These are phyloP conservation scores for Zygosaccharomyces sapae DNA, from an alignment of 1,139 yeast genomes.

Conservation along the genomic window DNA sequence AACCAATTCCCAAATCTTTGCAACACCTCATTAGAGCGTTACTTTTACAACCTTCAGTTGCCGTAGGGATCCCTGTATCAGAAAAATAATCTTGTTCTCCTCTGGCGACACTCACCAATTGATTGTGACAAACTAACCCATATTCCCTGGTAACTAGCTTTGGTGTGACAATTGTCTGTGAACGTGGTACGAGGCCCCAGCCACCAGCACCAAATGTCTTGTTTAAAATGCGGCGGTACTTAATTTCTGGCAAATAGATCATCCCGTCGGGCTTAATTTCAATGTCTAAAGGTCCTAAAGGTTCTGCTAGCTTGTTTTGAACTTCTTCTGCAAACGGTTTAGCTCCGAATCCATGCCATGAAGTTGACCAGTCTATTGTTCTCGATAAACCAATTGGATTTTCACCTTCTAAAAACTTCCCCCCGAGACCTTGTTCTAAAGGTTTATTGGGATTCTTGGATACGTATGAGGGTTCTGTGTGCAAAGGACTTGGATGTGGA, in stretches of 20 bases:
- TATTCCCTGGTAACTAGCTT: slow-evolving; percentile 77
- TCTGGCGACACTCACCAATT: slow-evolving; percentile 85
- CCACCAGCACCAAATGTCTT: slow-evolving; percentile 97
- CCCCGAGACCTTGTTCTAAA: slow-evolving; percentile 14
- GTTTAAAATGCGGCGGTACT: slow-evolving; percentile 83
- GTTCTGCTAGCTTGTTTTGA: slow-evolving; percentile 55
- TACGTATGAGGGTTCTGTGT: not conserved
- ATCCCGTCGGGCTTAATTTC: slow-evolving; percentile 96
- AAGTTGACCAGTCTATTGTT: slow-evolving; percentile 60
- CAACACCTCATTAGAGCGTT: slow-evolving; percentile 98
- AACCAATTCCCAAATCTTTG: slow-evolving; percentile 93
- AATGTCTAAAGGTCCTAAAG: slow-evolving; percentile 63
- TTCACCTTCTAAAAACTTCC: slow-evolving; percentile 12
- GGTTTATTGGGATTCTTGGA: slow-evolving; percentile 1
- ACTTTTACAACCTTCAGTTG: slow-evolving; percentile 95
- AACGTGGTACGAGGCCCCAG: slow-evolving; percentile 96
- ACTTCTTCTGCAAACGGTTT: slow-evolving; percentile 64
- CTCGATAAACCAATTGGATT: slow-evolving; percentile 8
- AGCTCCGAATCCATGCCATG: slow-evolving; percentile 78
- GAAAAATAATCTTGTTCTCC: slow-evolving; percentile 94
- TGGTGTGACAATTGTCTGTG: slow-evolving; percentile 70
- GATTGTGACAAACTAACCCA: slow-evolving; percentile 80
- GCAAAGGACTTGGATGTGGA: not conserved
- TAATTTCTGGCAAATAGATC: slow-evolving; percentile 87
- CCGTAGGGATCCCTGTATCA: slow-evolving; percentile 86